Conservation (phyloP, 2,329 filamentous ascomycete species). For the Lachnellula hyalina region DNA sequence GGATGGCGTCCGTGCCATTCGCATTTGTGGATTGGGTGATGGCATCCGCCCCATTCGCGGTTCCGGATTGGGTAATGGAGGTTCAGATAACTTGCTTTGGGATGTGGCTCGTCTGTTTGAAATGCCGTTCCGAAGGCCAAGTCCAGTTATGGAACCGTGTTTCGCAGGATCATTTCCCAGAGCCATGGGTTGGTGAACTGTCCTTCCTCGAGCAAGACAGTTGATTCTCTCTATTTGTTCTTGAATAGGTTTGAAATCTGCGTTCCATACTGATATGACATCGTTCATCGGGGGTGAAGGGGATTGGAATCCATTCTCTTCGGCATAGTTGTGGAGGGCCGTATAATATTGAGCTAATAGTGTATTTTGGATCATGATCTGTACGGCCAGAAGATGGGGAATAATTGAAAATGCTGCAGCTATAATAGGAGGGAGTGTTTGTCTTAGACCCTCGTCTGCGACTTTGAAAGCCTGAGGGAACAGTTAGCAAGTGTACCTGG, state of each 20-base stretch:
- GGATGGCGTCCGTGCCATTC: constrained; percentile 24
- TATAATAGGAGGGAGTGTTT: constrained; percentile 66
- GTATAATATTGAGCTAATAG: constrained; percentile 77
- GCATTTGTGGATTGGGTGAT: constrained; percentile 18
- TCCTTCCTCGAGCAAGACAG: constrained; percentile 62
- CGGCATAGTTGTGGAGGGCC: constrained; percentile 66
- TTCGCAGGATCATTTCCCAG: constrained; percentile 30
- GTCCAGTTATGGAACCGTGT: constrained; percentile 25
- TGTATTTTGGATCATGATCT: constrained; percentile 72
- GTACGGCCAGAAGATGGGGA: constrained; percentile 62
- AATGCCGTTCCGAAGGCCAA: constrained; percentile 33
- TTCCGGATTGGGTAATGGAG: constrained; percentile 20
- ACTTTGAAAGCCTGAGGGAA: constrained; percentile 59
- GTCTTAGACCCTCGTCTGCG: constrained; percentile 68
- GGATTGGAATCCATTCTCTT: constrained; percentile 62
- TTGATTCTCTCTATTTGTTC: constrained; percentile 61
- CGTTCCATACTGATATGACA: constrained; percentile 62
- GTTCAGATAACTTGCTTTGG: constrained; percentile 17
- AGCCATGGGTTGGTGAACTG: constrained; percentile 48
- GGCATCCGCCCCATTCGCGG: constrained; percentile 22
- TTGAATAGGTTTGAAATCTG: constrained; percentile 57
- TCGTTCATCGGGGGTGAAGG: constrained; percentile 68
- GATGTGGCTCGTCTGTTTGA: constrained; percentile 42
- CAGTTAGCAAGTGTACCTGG: constrained; percentile 12
- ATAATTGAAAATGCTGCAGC: constrained; percentile 67